Conservation (phyloP, 2,329 filamentous ascomycete species). For the Dactylellina cionopaga region DNA sequence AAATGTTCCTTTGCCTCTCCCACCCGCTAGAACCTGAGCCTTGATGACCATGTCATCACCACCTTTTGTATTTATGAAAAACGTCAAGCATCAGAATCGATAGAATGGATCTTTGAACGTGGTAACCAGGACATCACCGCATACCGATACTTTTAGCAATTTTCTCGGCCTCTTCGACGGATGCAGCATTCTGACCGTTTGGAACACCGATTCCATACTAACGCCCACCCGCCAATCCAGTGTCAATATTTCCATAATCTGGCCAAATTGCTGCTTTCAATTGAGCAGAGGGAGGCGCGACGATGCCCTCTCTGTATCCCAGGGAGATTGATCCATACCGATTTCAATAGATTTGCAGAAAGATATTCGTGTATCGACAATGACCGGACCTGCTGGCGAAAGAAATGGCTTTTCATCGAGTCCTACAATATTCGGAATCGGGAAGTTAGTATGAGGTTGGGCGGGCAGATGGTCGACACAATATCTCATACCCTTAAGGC, state of each 20-base stretch:
- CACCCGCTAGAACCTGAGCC: slow-evolving; percentile 97
- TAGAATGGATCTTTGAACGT: slow-evolving; percentile 52
- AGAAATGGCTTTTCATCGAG: slow-evolving; percentile 61
- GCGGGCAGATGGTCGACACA: no score
- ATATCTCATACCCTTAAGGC: slow-evolving; percentile 75
- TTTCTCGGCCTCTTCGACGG: slow-evolving; percentile 85
- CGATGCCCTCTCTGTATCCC: not conserved
- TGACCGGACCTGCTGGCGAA: slow-evolving; percentile 81
- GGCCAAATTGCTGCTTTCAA: slow-evolving; percentile 54
- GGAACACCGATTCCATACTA: slow-evolving; percentile 96
- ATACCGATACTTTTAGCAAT: slow-evolving; percentile 88
- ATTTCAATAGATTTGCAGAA: slow-evolving; percentile 87
- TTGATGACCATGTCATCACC: slow-evolving; percentile 99
- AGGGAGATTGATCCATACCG: slow-evolving; percentile 62
- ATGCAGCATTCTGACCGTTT: slow-evolving; percentile 85
- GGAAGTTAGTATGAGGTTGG: slow-evolving; percentile 53
- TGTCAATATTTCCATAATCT: slow-evolving; percentile 20
- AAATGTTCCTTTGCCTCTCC: slow-evolving; percentile 96
- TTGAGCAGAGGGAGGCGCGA: slow-evolving; percentile 31
- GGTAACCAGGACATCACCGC: slow-evolving; percentile 51
- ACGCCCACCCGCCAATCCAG: not conserved
- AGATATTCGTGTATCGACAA: slow-evolving; percentile 99
- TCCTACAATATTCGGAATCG: slow-evolving; percentile 54
- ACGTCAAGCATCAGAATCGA: slow-evolving; percentile 40
- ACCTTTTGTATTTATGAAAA: slow-evolving; percentile 53